These are phyloP conservation scores for Cutaneotrichosporon daszewskae DNA, from an alignment of 1,284 basidiomycete genomes.

Conservation along the genomic window DNA sequence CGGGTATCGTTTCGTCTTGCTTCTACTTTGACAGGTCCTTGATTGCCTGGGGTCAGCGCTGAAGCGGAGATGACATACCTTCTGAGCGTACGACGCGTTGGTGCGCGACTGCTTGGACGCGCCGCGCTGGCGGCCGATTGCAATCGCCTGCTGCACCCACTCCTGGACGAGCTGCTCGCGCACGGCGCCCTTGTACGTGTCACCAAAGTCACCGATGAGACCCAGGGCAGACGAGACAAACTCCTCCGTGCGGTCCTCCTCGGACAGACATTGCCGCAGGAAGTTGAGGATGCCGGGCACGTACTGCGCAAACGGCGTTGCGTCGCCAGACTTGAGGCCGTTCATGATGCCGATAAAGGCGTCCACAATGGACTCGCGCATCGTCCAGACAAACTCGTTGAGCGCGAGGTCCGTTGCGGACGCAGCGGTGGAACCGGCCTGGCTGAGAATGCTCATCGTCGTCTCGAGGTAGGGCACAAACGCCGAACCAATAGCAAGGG, in stretches of 20 bases:
- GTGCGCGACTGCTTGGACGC: conserved; percentile 50
- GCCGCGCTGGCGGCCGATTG: conserved; percentile 53
- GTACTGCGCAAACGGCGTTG: conserved; percentile 60
- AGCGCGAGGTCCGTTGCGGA: conserved; percentile 56
- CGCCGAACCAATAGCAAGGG: conserved; percentile 76
- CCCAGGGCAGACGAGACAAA: conserved; percentile 73
- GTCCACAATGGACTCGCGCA: conserved; percentile 93
- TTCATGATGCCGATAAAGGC: conserved; percentile 94
- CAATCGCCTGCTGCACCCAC: conserved; percentile 76
- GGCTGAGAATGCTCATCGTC: conserved; percentile 83
- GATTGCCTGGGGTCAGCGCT: conserved; percentile 21
- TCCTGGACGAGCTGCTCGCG: conserved; percentile 70
- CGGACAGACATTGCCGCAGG: conserved; percentile 69
- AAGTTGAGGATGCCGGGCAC: conserved; percentile 73
- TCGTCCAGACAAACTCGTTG: conserved; percentile 76
- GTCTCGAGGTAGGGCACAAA: conserved; percentile 89
- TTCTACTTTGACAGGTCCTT: conserved; percentile 28
- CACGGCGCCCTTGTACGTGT: conserved; percentile 71
- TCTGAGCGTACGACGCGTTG: conserved; percentile 55
- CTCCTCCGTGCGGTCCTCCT: conserved; percentile 72
- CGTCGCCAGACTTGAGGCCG: conserved; percentile 76
- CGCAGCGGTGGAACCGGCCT: conserved; percentile 79
- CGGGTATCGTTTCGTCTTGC: neutral
- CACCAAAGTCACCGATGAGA: conserved; percentile 86
- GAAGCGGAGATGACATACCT: conserved; percentile 39